These are phyloP conservation scores for Alternaria conjuncta DNA, from an alignment of 2,329 filamentous ascomycete species.

Conservation along the genomic window DNA sequence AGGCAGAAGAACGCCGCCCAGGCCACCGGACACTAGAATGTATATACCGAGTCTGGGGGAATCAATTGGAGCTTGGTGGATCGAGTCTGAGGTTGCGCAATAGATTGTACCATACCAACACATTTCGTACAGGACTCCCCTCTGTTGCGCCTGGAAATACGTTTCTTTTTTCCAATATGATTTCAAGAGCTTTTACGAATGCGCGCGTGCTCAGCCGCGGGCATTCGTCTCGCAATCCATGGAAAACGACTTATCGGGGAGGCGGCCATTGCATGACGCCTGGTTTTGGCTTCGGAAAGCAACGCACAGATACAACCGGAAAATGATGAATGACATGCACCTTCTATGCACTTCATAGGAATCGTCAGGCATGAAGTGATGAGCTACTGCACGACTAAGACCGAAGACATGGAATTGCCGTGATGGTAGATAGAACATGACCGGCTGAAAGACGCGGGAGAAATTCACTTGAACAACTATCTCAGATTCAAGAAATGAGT, in stretches of 20 bases:
- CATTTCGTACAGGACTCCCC: constrained; percentile 20
- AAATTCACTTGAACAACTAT: no score
- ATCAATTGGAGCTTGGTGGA: constrained; percentile 14
- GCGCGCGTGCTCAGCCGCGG: neutral
- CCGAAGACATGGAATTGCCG: neutral
- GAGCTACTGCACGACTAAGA: neutral
- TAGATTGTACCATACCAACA: constrained; percentile 51
- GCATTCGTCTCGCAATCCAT: neutral
- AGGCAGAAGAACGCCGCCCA: constrained; percentile 33
- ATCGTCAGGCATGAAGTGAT: neutral
- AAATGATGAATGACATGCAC: neutral
- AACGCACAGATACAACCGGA: neutral
- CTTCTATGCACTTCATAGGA: neutral
- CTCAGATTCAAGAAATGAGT: no score
- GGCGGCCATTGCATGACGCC: neutral
- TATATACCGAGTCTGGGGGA: constrained; percentile 27
- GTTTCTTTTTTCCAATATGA: neutral
- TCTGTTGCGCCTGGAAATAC: constrained; percentile 6
- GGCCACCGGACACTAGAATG: constrained; percentile 29
- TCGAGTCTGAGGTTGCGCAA: constrained; percentile 38
- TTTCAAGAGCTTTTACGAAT: neutral
- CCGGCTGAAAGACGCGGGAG: no score
- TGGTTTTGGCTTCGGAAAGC: neutral
- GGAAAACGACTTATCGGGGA: neutral
- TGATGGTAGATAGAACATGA: neutral